These are phyloP conservation scores for Apophysomyces elegans DNA, from an alignment of 371 early-diverging fungal genomes.

Conservation along the genomic window DNA sequence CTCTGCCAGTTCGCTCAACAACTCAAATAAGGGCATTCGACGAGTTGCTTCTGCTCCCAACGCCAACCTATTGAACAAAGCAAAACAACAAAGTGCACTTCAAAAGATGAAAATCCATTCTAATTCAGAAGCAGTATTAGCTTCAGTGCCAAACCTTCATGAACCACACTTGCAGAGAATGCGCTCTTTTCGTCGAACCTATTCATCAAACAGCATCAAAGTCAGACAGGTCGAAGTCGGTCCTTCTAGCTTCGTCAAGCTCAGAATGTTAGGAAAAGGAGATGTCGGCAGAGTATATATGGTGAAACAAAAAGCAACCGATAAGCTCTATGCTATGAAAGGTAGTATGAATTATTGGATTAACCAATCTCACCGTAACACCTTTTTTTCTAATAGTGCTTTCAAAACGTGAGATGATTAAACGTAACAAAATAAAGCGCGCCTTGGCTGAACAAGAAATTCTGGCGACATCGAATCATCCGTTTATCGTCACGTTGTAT, in stretches of 20 bases:
- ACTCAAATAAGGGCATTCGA: slow-evolving; percentile 41
- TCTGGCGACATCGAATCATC: slow-evolving; percentile 89
- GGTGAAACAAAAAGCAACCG: slow-evolving; percentile 82
- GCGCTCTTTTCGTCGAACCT: slow-evolving; percentile 46
- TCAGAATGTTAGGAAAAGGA: slow-evolving; percentile 89
- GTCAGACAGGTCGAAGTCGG: slow-evolving; percentile 78
- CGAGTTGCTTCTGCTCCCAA: slow-evolving; percentile 62
- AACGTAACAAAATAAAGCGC: slow-evolving; percentile 94
- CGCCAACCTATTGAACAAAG: slow-evolving; percentile 38
- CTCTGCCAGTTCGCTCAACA: slow-evolving; percentile 21
- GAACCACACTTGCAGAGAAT: slow-evolving; percentile 18
- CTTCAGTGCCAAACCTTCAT: slow-evolving; percentile 22
- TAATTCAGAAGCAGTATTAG: slow-evolving; percentile 11
- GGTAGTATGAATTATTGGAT: slow-evolving; percentile 31
- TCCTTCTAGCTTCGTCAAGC: slow-evolving; percentile 82
- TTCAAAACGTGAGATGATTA: slow-evolving; percentile 94
- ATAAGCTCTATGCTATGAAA: slow-evolving; percentile 91
- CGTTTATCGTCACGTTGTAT: slow-evolving; percentile 97
- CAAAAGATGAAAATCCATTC: slow-evolving; percentile 5
- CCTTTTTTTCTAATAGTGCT: slow-evolving; percentile 59
- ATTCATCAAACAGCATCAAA: slow-evolving; percentile 78
- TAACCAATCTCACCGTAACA: neutral
- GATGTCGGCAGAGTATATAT: slow-evolving; percentile 95
- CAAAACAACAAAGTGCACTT: slow-evolving; percentile 18
- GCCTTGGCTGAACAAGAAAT: slow-evolving; percentile 97